A percentile compares a stretch with the other conserved stretches of the same genome.
Evolutionary conservation across 371 early-diverging fungal genomes (phyloP).

Genomic region (Cokeromyces recurvatus): DNA sequence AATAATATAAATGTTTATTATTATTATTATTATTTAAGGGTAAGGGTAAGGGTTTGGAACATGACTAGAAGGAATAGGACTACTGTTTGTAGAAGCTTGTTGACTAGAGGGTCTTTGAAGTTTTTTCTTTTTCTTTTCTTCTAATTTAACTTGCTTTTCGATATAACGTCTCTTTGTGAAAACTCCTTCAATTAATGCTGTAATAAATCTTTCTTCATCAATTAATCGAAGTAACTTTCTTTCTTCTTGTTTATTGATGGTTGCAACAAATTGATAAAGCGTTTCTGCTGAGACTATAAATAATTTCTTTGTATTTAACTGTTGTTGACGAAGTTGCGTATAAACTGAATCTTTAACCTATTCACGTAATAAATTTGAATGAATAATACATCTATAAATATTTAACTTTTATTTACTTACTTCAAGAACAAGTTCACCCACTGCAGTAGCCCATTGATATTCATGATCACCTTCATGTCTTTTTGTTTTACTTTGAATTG

Average conservation of each 20-base stretch:
- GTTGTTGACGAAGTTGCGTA: conserved; percentile 28
- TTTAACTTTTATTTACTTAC: conserved; percentile 9
- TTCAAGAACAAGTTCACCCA: conserved; percentile 32
- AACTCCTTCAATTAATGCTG: conserved; percentile 36
- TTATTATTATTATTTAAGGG: too few species aligned
- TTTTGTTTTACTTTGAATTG: conserved; percentile 29
- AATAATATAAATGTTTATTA: too few species aligned
- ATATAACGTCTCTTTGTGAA: conserved; percentile 22
- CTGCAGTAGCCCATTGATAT: conserved; percentile 29
- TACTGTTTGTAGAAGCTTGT: too few species aligned
- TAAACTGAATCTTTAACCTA: conserved; percentile 31
- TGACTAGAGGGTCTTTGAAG: too few species aligned
- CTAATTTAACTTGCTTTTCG: conserved; percentile 4
- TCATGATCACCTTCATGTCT: conserved; percentile 14
- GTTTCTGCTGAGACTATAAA: conserved; percentile 40
- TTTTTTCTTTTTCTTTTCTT: conserved; percentile 3
- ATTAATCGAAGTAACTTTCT: conserved; percentile 20
- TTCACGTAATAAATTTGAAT: background rate
- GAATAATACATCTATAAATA: too few species aligned
- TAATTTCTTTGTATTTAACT: conserved; percentile 28
- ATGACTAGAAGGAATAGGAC: too few species aligned
- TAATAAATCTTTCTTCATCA: conserved; percentile 39
- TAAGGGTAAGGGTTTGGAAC: too few species aligned
- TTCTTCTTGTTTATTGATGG: conserved; percentile 26
- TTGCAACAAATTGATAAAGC: conserved; percentile 31